Conservation (phyloP, 139 green algal species). For the Tetradesmus lagerheimii region DNA sequence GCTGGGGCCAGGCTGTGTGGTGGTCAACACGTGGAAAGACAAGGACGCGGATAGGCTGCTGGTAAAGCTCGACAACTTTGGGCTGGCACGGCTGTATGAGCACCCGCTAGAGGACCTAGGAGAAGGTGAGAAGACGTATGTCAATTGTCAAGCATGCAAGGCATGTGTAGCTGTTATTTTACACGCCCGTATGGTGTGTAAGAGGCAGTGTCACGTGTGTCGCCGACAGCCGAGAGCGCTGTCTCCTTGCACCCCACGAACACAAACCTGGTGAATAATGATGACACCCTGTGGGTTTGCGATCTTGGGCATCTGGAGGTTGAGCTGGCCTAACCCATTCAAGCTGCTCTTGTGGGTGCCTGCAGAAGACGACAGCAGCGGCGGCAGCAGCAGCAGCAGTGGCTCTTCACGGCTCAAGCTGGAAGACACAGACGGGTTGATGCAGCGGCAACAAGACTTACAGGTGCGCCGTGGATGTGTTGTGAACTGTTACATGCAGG, state of each 20-base stretch:
- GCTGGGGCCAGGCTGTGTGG: constrained; percentile 52
- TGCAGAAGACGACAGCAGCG: background rate
- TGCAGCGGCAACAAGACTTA: background rate
- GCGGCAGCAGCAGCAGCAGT: background rate
- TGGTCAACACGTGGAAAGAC: constrained; percentile 40
- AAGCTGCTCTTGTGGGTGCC: background rate
- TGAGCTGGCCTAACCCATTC: too few species aligned
- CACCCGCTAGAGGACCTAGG: background rate
- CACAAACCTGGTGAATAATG: too few species aligned
- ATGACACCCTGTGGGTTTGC: too few species aligned
- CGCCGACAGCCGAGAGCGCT: too few species aligned
- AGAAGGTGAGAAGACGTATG: constrained; percentile 1
- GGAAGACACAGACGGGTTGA: background rate
- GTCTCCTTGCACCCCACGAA: too few species aligned
- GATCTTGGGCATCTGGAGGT: too few species aligned
- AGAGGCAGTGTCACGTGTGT: too few species aligned
- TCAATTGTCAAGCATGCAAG: too few species aligned
- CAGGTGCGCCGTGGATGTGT: background rate
- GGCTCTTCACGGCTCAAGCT: background rate
- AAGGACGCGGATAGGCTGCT: constrained; percentile 57
- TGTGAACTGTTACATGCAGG: background rate
- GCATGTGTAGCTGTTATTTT: too few species aligned
- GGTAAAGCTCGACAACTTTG: constrained; percentile 68
- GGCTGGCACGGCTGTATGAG: constrained; percentile 32
- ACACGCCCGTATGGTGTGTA: too few species aligned